Conservation (phyloP, 2,329 filamentous ascomycete genomes). For the Fonsecaea multimorphosa region DNA sequence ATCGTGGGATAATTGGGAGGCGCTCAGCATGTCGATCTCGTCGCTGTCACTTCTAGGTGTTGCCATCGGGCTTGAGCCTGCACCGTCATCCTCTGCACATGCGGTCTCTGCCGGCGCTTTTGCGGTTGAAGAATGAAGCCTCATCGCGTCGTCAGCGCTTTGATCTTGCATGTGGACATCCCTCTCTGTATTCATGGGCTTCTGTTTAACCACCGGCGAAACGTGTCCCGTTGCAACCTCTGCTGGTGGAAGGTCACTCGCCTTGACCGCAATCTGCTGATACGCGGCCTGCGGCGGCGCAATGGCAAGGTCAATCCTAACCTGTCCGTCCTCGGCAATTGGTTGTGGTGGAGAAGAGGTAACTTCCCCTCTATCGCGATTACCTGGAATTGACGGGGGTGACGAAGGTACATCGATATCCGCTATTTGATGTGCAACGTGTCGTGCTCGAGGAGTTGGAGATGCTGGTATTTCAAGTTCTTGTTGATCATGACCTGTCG, state of each 20-base stretch:
- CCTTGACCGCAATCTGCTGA: background rate
- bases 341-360: constrained; percentile 32
- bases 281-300: constrained; percentile 5
- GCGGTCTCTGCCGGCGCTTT: background rate
- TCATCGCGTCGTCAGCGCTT: background rate
- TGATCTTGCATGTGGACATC: background rate
- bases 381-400: constrained; percentile 36
- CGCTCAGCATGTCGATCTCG: constrained; percentile 52
- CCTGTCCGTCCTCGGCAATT: constrained; percentile 20
- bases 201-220: background rate
- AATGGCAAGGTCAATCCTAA: constrained; percentile 25
- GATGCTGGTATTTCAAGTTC: constrained; percentile 37
- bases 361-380: constrained; percentile 25
- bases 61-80: background rate
- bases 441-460: constrained; percentile 38
- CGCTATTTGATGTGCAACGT: constrained; percentile 27
- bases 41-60: constrained; percentile 43
- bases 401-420: constrained; percentile 40
- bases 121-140: background rate
- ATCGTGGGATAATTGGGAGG: constrained; percentile 54
- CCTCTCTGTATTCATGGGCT: background rate
- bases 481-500: constrained; percentile 29
- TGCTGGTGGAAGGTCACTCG: background rate
- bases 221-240: background rate
- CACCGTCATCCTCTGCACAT: background rate